phyloP scores from a whole-genome alignment of 345 rosid species.

The Salix koriyanagi region DNA sequence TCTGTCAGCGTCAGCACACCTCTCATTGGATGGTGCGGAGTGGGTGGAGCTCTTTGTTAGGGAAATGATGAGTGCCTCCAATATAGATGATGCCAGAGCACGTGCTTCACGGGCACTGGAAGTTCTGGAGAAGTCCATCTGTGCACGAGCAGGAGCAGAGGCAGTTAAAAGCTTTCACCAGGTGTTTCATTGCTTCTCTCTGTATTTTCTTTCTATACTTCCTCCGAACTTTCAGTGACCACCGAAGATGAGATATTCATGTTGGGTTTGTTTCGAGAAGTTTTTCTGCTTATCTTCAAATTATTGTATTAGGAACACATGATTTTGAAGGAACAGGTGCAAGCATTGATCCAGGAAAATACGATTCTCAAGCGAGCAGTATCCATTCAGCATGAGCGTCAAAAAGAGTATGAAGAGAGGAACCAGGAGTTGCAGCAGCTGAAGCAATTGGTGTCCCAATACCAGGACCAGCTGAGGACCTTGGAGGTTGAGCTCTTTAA shows the following conservation, averaged over 20 bases:
- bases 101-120: conserved; percentile 81
- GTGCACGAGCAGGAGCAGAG: conserved; percentile 54
- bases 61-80: conserved; percentile 67
- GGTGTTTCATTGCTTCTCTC: conserved; percentile 30
- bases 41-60: conserved; percentile 83
- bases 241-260: background rate
- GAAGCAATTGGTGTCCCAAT: conserved; percentile 66
- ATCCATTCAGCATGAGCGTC: conserved; percentile 76
- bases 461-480: conserved; percentile 79
- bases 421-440: conserved; percentile 66
- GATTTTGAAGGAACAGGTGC: conserved; percentile 66
- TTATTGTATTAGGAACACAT: conserved; percentile 45
- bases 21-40: conserved; percentile 54
- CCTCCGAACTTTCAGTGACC: background rate
- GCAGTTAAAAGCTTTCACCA: conserved; percentile 47
- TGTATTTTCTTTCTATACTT: background rate
- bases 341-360: conserved; percentile 67
- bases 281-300: background rate
- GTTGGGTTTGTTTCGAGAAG: background rate
- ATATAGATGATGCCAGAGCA: conserved; percentile 70
- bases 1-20: conserved; percentile 26
- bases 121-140: conserved; percentile 69
- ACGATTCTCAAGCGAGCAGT: conserved; percentile 72
- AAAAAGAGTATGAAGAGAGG: conserved; percentile 55
- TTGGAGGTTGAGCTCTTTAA: conserved; percentile 49